Percentiles rank a stretch among this genome's conserved stretches.
Conservation (phyloP, 371 early-diverging fungal species). For the Basidiobolus meristosporus region DNA sequence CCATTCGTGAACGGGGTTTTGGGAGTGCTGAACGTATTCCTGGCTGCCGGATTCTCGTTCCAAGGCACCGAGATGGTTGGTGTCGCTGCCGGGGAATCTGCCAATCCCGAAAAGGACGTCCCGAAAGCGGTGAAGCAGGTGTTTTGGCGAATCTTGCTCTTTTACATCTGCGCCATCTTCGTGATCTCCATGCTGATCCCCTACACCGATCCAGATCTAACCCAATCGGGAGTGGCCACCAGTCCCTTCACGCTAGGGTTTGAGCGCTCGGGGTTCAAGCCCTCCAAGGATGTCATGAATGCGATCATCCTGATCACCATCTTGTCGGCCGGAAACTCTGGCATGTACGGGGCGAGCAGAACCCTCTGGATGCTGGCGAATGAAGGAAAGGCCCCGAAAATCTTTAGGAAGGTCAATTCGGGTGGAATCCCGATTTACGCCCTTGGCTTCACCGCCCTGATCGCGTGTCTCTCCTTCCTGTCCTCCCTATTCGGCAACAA, state of each 20-base stretch:
- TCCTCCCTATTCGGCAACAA: constrained; percentile 24
- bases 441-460: constrained; percentile 27
- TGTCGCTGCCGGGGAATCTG: constrained; percentile 53
- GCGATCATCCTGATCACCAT: constrained; percentile 48
- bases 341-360: constrained; percentile 54
- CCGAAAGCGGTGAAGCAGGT: constrained; percentile 55
- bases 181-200: constrained; percentile 52
- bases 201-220: constrained; percentile 28
- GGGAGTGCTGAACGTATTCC: constrained; percentile 41
- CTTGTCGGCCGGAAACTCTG: constrained; percentile 61
- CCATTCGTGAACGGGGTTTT: constrained; percentile 55
- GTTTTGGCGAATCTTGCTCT: constrained; percentile 52
- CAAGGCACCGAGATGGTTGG: constrained; percentile 68
- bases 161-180: constrained; percentile 50
- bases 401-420: constrained; percentile 29
- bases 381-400: constrained; percentile 42
- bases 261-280: constrained; percentile 44
- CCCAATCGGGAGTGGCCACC: constrained; percentile 22
- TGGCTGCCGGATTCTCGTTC: constrained; percentile 70
- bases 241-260: constrained; percentile 61
- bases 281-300: constrained; percentile 59
- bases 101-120: constrained; percentile 47
- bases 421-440: constrained; percentile 42
- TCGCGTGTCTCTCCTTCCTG: constrained; percentile 38
- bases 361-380: constrained; percentile 43